Evolutionary conservation across 1,139 yeast genomes (phyloP).

Genomic region (Barnettozyma hawaiiensis): DNA sequence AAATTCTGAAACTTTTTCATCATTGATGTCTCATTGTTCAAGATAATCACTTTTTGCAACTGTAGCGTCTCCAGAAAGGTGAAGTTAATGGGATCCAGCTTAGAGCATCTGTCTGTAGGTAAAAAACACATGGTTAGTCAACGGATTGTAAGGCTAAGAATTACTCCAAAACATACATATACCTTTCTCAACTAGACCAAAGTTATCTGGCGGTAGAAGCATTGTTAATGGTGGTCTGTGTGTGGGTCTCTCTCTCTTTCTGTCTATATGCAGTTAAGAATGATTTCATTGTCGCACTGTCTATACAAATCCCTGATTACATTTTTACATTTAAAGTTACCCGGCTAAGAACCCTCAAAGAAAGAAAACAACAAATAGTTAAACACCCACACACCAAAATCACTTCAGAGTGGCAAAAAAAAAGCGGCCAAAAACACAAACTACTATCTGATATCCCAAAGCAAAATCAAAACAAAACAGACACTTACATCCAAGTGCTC

Average conservation of each 20-base stretch:
- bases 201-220: slow-evolving; percentile 77
- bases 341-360: background rate
- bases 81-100: slow-evolving; percentile 52
- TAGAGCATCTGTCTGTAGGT: slow-evolving; percentile 44
- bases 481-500: slow-evolving; percentile 3
- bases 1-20: slow-evolving; percentile 26
- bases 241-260: too few relatives aligned
- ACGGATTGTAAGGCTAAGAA: background rate
- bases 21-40: slow-evolving; percentile 57
- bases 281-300: too few relatives aligned
- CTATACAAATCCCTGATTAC: too few relatives aligned
- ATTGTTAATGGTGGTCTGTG: slow-evolving; percentile 29
- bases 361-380: too few relatives aligned
- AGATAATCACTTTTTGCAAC: slow-evolving; percentile 50
- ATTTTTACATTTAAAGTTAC: too few relatives aligned
- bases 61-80: slow-evolving; percentile 62
- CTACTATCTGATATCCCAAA: background rate
- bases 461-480: slow-evolving; percentile 2
- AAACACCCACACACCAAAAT: slow-evolving; percentile 7
- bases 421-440: slow-evolving; percentile 4
- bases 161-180: slow-evolving; percentile 34
- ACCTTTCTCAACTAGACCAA: slow-evolving; percentile 72
- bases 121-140: background rate
- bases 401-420: slow-evolving; percentile 4
- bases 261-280: too few relatives aligned